phyloP scores from a whole-genome alignment of 2,329 filamentous ascomycete species.

The Aspergillus proliferans region DNA sequence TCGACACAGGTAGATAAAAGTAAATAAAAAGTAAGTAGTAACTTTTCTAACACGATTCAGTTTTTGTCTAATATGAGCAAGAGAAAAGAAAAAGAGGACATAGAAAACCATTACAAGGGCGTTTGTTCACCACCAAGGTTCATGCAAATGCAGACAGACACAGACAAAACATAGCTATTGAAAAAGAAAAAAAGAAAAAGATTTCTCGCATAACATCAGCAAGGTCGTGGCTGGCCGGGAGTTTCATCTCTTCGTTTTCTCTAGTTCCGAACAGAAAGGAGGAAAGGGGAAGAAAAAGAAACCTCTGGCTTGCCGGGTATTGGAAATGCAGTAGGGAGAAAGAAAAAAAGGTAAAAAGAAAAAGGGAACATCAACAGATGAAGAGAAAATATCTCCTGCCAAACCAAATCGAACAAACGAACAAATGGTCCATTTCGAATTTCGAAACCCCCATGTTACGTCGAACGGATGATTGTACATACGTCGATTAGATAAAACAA shows the following conservation, averaged over 20 bases:
- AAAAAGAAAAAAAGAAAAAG: slow-evolving; percentile 5
- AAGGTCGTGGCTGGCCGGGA: slow-evolving; percentile 15
- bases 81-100: slow-evolving; percentile 1
- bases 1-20: too few relatives aligned
- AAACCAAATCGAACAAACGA: neutral
- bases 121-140: neutral
- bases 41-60: neutral
- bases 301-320: slow-evolving; percentile 22
- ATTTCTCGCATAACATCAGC: slow-evolving; percentile 12
- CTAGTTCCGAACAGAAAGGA: slow-evolving; percentile 4
- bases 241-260: slow-evolving; percentile 4
- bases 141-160: neutral
- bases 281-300: slow-evolving; percentile 1
- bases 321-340: slow-evolving; percentile 14
- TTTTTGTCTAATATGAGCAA: slow-evolving; percentile 6
- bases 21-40: neutral
- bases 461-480: neutral
- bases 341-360: slow-evolving; percentile 5
- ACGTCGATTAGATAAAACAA: slow-evolving; percentile 1
- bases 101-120: neutral
- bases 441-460: neutral
- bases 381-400: neutral
- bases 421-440: neutral
- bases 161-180: slow-evolving; percentile 2
- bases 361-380: slow-evolving; percentile 1